phyloP scores from a whole-genome alignment of 2,329 filamentous ascomycete species.

The Pseudogymnoascus verrucosus region DNA sequence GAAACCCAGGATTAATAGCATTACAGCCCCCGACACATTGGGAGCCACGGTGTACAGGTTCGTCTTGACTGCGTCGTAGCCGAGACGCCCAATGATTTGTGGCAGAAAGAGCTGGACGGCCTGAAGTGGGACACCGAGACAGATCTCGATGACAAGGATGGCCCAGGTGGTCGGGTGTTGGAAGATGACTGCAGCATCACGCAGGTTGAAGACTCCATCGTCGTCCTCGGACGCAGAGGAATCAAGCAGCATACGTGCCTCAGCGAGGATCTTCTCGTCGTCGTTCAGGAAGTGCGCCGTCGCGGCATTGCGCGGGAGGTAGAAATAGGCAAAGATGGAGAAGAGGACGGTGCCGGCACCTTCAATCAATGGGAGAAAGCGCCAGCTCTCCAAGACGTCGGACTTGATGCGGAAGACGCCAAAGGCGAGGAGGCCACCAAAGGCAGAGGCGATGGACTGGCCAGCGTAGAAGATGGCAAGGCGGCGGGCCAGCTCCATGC shows the following conservation, averaged over 20 bases:
- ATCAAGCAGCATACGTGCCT: conserved; percentile 67
- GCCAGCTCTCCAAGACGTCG: conserved; percentile 40
- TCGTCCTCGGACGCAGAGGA: conserved; percentile 39
- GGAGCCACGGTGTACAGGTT: conserved; percentile 79
- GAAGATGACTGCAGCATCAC: conserved; percentile 37
- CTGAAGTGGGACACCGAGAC: conserved; percentile 51
- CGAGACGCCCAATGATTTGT: conserved; percentile 44
- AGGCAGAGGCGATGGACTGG: conserved; percentile 63
- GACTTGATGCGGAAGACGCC: conserved; percentile 45
- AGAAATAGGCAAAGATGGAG: conserved; percentile 28
- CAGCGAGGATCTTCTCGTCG: conserved; percentile 31
- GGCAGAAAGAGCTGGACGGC: conserved; percentile 47
- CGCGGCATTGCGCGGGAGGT: conserved; percentile 28
- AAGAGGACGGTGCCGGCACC: conserved; percentile 25
- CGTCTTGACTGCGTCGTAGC: conserved; percentile 47
- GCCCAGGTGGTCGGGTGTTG: conserved; percentile 33
- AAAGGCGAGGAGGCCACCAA: conserved; percentile 34
- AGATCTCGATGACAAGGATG: conserved; percentile 48
- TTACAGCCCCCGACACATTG: conserved; percentile 64
- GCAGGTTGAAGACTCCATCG: conserved; percentile 24
- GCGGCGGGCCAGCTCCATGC: conserved; percentile 61
- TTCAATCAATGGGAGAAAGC: conserved; percentile 44
- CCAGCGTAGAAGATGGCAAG: conserved; percentile 70
- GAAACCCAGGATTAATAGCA: conserved; percentile 67
- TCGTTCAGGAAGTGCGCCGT: conserved; percentile 25